These are phyloP conservation scores for Gnaphalium uliginosum DNA, from an alignment of 129 eudicot genomes.

Conservation along the genomic window DNA sequence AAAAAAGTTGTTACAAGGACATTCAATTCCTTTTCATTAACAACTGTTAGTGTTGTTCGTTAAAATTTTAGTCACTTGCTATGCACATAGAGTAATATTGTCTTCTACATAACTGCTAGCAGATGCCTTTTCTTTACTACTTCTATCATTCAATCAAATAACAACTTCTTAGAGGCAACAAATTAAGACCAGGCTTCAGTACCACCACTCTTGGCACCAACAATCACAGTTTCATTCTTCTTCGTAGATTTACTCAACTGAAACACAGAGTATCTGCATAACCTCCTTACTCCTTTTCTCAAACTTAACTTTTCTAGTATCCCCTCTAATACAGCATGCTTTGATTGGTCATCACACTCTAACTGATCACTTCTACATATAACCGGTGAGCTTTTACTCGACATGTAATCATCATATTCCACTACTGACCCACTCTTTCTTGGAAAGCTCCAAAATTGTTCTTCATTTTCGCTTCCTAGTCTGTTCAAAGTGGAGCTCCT, in stretches of 20 bases:
- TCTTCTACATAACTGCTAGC: background rate
- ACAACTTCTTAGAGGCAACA: background rate
- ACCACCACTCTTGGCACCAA: conserved; percentile 7
- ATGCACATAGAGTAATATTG: background rate
- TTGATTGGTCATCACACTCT: conserved; percentile 13
- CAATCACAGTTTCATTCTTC: conserved; percentile 20
- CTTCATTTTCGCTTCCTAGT: conserved; percentile 45
- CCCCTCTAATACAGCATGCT: conserved; percentile 42
- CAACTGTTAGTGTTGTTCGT: no score
- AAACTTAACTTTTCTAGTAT: conserved; percentile 44
- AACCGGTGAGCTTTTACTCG: conserved; percentile 33
- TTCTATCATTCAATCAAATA: no score
- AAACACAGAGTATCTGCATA: conserved; percentile 63
- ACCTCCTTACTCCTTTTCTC: conserved; percentile 55
- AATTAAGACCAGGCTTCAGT: conserved; percentile 25
- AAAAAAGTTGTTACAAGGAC: no score
- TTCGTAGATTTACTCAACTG: conserved; percentile 52
- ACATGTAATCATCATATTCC: conserved; percentile 30
- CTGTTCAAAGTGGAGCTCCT: conserved; percentile 38
- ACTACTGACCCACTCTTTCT: conserved; percentile 40
- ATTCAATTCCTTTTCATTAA: no score
- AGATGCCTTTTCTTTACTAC: background rate
- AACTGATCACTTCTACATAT: background rate
- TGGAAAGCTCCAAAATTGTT: conserved; percentile 49
- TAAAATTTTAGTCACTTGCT: background rate